Conservation (phyloP, 2,329 filamentous ascomycete species). For the Ascochyta viciae-villosae region DNA sequence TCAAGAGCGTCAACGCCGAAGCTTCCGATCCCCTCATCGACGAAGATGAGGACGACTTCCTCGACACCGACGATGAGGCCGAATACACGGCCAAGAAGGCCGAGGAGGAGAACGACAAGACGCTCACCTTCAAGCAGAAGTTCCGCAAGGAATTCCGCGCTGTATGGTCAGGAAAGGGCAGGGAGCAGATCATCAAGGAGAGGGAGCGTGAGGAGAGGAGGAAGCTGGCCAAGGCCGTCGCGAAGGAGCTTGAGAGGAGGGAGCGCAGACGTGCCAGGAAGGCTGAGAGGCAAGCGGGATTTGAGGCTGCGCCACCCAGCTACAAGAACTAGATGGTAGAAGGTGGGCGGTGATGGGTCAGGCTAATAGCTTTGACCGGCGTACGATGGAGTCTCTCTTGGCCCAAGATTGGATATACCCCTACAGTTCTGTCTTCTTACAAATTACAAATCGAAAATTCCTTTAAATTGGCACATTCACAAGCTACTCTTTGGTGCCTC, state of each 20-base stretch:
- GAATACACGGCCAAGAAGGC: constrained; percentile 38
- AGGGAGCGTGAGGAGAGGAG: constrained; percentile 41
- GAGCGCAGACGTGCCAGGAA: constrained; percentile 35
- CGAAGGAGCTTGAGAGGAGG: constrained; percentile 36
- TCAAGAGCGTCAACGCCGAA: constrained; percentile 32
- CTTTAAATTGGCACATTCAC: constrained; percentile 10
- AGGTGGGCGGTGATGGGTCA: background rate
- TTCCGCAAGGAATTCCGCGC: constrained; percentile 41
- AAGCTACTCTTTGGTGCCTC: constrained; percentile 33
- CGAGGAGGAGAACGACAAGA: constrained; percentile 37
- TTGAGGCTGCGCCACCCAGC: constrained; percentile 29
- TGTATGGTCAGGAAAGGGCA: constrained; percentile 40
- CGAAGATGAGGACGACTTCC: constrained; percentile 35
- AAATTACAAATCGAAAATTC: background rate
- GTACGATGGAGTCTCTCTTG: constrained; percentile 9
- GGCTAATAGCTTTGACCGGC: background rate
- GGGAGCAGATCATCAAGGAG: constrained; percentile 34
- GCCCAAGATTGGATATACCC: constrained; percentile 19
- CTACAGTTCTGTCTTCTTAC: background rate
- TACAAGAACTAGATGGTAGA: constrained; percentile 28
- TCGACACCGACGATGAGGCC: constrained; percentile 42
- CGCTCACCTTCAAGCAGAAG: constrained; percentile 39
- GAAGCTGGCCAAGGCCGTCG: constrained; percentile 42
- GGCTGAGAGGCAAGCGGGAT: constrained; percentile 25
- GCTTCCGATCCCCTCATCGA: constrained; percentile 25